phyloP scores from a whole-genome alignment of 2,329 filamentous ascomycete species.

The Neobulgaria alba region DNA sequence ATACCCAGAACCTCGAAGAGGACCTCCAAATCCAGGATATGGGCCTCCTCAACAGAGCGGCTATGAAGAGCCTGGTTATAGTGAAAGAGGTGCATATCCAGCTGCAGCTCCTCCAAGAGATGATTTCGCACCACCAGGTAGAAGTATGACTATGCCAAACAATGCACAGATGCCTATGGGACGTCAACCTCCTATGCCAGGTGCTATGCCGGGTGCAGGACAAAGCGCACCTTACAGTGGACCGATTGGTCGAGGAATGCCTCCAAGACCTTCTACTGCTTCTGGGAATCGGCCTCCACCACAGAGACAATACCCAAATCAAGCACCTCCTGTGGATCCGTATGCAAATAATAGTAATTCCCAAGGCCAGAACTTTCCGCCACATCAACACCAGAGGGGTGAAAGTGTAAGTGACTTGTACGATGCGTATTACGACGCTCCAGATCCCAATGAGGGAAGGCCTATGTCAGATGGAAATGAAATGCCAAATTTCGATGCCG shows the following conservation, averaged over 20 bases:
- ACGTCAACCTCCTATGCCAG: conserved; percentile 17
- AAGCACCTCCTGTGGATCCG: conserved; percentile 22
- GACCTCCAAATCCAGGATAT: conserved; percentile 12
- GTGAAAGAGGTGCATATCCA: conserved; percentile 18
- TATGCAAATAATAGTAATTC: conserved; percentile 2
- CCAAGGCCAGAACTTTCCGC: not conserved
- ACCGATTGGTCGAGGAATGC: conserved; percentile 36
- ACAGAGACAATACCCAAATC: conserved; percentile 42
- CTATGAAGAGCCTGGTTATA: conserved; percentile 21
- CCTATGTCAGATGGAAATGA: conserved; percentile 19
- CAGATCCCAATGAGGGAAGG: conserved; percentile 11
- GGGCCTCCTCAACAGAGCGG: conserved; percentile 21
- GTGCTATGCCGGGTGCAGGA: conserved; percentile 18
- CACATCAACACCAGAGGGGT: conserved; percentile 11
- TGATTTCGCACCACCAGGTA: conserved; percentile 42
- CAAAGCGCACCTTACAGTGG: conserved; percentile 38
- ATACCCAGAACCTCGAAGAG: conserved; percentile 20
- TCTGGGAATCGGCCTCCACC: conserved; percentile 44
- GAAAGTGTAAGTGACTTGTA: conserved; percentile 43
- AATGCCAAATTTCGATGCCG: conserved; percentile 26
- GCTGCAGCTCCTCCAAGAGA: conserved; percentile 24
- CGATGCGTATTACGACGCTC: conserved; percentile 43
- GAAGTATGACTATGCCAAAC: conserved; percentile 54
- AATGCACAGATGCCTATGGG: conserved; percentile 36
- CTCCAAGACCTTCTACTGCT: conserved; percentile 47